Base-by-base conservation (phyloP, 148 eudicot species). In the Rheum nobile region DNA sequence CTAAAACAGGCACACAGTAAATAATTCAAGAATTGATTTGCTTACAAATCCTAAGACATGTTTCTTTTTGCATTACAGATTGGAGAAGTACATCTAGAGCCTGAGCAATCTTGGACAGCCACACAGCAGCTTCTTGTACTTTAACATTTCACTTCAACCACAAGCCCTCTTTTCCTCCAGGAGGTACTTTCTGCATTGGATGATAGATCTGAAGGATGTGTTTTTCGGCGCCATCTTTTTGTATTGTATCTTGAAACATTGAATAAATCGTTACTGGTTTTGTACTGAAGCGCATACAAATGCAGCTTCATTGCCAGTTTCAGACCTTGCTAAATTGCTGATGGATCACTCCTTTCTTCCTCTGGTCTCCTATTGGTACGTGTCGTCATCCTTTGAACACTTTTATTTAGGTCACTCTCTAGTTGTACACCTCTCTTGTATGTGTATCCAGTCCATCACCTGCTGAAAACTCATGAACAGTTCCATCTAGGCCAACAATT, bases 41-140 rank as follows among this genome's bases (percentile, higher is more conserved):
- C 4, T 26, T 19, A 19, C 10, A 37, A 37, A 12, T 37, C 72
- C 46, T 39, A 17, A 39, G 24, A 46, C 55, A 19, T 71, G 21
- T 71, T 31, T 28, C 42, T 59, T 22, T 71, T 77, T 46, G 44
- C n/a, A 26, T 44, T 69, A 78, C 88, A 94, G 98, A 89, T 90
- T 67, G 82, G 82, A 77, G 79, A 83, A 74, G 97, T 94, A 61
- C 72, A 82, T 79, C 86, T 94, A 41, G 86, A 86, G 79, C 96
- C 98, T 28, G 76, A 80, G 42, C 86, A 89, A 74, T 86, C 97
- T 37, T 94, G 98, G 98, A 85, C 88, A 14, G 97, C 98, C 8
- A 80, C 86, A 47, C 97, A 91, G 74, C 77, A 73, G 35, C 83
- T 94, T 42, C 87, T 80, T 57, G 54, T 87, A 6, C 42, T 44